These are phyloP conservation scores for Wallacemonas collosoma DNA, from an alignment of 208 protist species.

Conservation along the genomic window DNA sequence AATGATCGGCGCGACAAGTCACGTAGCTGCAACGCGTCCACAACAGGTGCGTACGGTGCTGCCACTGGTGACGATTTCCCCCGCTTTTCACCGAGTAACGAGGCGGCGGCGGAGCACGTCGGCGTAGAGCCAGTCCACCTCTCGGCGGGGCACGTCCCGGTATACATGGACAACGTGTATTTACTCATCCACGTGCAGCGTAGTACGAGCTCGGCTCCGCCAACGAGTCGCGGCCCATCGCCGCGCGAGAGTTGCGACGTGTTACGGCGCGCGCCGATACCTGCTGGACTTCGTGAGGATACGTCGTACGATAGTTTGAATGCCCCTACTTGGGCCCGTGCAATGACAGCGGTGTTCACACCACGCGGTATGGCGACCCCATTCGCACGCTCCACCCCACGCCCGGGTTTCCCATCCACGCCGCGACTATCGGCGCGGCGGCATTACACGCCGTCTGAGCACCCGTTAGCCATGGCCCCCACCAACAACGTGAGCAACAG, in stretches of 20 bases:
- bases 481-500: conserved; percentile 17
- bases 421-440: conserved; percentile 8
- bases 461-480: conserved; percentile 28
- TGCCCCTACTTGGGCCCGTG: conserved; percentile 44
- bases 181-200: conserved; percentile 68
- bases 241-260: background rate
- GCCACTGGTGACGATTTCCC: background rate
- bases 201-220: background rate
- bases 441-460: background rate
- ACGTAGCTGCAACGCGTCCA: background rate
- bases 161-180: conserved; percentile 49
- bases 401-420: conserved; percentile 13
- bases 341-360: conserved; percentile 61
- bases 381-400: conserved; percentile 46
- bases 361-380: conserved; percentile 56
- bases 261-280: background rate
- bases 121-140: conserved; percentile 49
- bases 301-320: conserved; percentile 1
- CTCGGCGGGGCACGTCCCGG: conserved; percentile 25
- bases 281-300: too few species aligned
- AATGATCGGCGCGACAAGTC: background rate
- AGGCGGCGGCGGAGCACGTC: conserved; percentile 26
- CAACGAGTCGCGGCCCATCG: background rate
- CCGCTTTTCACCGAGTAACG: background rate
- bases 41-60: background rate